Percentiles rank a stretch among this genome's conserved stretches.
Conservation (phyloP, 768 basidiomycete genomes). For the Mycena amicta region DNA sequence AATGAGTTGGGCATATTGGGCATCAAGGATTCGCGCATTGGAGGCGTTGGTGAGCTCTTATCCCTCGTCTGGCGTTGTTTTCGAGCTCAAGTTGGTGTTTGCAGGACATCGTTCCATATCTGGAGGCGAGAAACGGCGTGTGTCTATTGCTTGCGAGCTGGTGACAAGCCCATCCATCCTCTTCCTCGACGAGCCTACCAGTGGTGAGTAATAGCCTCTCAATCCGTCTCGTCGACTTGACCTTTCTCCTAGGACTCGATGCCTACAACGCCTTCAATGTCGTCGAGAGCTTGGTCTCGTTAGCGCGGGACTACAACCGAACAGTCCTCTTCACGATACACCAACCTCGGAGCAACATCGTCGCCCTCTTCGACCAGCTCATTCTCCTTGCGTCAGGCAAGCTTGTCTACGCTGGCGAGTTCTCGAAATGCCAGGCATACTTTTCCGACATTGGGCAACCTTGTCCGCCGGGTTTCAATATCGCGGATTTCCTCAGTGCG, state of each 20-base stretch:
- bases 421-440: constrained; percentile 75
- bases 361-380: constrained; percentile 91
- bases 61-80: background rate
- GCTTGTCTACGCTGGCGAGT: constrained; percentile 82
- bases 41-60: constrained; percentile 69
- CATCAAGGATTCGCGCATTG: constrained; percentile 89
- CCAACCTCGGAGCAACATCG: constrained; percentile 97
- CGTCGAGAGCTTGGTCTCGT: constrained; percentile 81
- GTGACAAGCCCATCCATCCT: constrained; percentile 96
- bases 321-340: constrained; percentile 98
- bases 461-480: constrained; percentile 94
- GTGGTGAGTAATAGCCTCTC: constrained; percentile 55
- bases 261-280: constrained; percentile 96
- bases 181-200: constrained; percentile 97
- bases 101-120: constrained; percentile 89
- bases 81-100: no score
- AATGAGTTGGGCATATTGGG: constrained; percentile 91
- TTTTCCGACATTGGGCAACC: constrained; percentile 76
- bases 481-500: constrained; percentile 94
- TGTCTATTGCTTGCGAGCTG: constrained; percentile 96
- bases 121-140: constrained; percentile 95
- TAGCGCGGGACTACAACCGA: constrained; percentile 87
- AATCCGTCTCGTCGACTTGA: no score
- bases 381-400: constrained; percentile 84
- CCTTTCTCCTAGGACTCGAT: constrained; percentile 88